Evolutionary conservation across 2,329 filamentous ascomycete genomes (phyloP), one percentile per base, ranked within the genome.

Genomic region (Beauveria sp.): DNA sequence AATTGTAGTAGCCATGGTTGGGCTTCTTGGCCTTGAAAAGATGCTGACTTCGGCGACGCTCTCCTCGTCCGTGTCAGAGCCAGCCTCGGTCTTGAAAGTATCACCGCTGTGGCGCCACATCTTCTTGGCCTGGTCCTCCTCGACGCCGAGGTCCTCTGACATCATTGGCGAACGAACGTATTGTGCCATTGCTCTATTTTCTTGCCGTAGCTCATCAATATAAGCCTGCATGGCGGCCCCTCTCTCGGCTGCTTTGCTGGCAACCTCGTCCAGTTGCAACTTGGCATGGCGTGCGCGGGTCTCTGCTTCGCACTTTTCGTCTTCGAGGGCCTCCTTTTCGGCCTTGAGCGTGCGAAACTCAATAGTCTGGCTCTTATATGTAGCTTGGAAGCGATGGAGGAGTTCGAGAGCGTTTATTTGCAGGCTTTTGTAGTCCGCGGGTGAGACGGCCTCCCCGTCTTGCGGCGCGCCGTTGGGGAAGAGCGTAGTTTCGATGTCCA

Each of bases 11-110:
- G 77, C 74, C 26, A 78, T 71, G 1, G 83, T 82, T 2, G 85
- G 85, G 66, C 83, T 86, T 26, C 83, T 77, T 43, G 81, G 81
- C 46, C 84, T 75, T 16, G 84, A 86, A 67, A 88, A 88, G 45
- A 88, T 77, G 67, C 83, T 86, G 40, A 78, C 80, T 22, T 72
- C 76, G 63, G 81, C 81, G 22, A 74, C 69, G 60, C 75, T 78
- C 50, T 78, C 77, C 52, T 83, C 82, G 34, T 79, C 84, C n/a
- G 79, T 83, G 60, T 82, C 81, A 61, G 77, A 77, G 65, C 77
- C 68, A 12, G 67, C 62, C 54, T 79, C 69, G 26, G 75, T 73
- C 63, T 77, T 79, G 47, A 75, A 71, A 1, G 78, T 80, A 64
- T 77, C 75, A 61, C 69, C 72, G 64, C 78, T 75, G 65, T 69